Evolutionary conservation across 2,329 filamentous ascomycete species (phyloP).

Genomic region (Aspergillus ruber): DNA sequence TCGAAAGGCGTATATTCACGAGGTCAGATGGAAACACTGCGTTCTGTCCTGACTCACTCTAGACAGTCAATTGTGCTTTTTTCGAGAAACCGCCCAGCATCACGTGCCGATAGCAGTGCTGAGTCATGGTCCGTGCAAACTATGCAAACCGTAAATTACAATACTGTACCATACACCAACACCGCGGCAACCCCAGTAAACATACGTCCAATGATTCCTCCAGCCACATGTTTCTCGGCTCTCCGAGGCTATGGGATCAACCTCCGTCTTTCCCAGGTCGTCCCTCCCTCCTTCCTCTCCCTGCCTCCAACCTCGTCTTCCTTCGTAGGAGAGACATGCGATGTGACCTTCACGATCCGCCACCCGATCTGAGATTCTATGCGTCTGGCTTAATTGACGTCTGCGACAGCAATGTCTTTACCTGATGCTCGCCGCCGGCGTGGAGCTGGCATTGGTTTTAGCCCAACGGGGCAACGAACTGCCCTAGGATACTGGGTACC

Average conservation of each 20-base stretch:
- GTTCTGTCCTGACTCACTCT: not conserved
- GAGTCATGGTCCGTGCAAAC: slow-evolving; percentile 20
- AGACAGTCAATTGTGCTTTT: not conserved
- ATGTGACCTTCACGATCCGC: slow-evolving; percentile 26
- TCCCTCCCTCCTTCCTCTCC: slow-evolving; percentile 14
- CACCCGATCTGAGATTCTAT: slow-evolving; percentile 20
- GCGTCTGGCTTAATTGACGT: slow-evolving; percentile 19
- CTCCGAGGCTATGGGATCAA: slow-evolving; percentile 28
- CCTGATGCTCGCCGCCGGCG: slow-evolving; percentile 29
- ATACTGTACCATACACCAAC: slow-evolving; percentile 3
- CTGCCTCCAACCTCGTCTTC: slow-evolving; percentile 9
- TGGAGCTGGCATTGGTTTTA: slow-evolving; percentile 35
- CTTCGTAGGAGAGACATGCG: slow-evolving; percentile 17
- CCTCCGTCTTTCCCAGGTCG: slow-evolving; percentile 12
- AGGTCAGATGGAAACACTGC: not conserved
- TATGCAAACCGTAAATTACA: slow-evolving; percentile 17
- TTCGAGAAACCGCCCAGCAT: slow-evolving; percentile 2
- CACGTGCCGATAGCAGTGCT: slow-evolving; percentile 7
- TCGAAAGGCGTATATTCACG: not conserved
- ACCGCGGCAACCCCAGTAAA: slow-evolving; percentile 16
- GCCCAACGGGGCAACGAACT: slow-evolving; percentile 35
- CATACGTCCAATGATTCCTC: slow-evolving; percentile 10
- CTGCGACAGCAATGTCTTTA: slow-evolving; percentile 33
- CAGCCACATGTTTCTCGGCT: slow-evolving; percentile 37
- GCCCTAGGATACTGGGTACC: slow-evolving; percentile 74